Conservation (phyloP, 257 asterid genomes). For the Coffea eugenioides region DNA sequence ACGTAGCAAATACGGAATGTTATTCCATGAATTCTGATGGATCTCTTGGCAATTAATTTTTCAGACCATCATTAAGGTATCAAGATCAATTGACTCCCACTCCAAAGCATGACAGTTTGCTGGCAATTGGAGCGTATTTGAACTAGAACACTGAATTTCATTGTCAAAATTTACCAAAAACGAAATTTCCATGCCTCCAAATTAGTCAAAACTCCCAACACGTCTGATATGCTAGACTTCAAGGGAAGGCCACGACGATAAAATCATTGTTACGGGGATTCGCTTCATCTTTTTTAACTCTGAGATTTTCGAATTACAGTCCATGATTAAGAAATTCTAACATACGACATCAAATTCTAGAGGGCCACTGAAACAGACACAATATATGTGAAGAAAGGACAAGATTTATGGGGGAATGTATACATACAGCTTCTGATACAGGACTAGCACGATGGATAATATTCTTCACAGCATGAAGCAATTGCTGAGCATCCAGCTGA, state of each 20-base stretch:
- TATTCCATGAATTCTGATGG: not conserved
- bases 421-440: conserved; percentile 27
- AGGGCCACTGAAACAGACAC: not conserved
- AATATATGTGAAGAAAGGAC: not conserved
- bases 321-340: not conserved
- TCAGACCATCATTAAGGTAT: not conserved
- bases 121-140: not conserved
- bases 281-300: not conserved
- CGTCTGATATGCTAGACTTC: not conserved
- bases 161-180: not conserved
- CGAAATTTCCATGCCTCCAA: not conserved
- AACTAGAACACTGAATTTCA: not conserved
- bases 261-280: not conserved
- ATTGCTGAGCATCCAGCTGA: conserved; percentile 39
- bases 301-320: not conserved
- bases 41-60: too few relatives aligned
- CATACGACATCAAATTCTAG: not conserved
- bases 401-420: conserved; percentile 3
- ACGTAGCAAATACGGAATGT: not conserved
- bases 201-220: not conserved
- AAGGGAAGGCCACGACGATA: conserved; percentile 2
- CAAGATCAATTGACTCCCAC: not conserved
- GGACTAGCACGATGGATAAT: conserved; percentile 33
- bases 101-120: not conserved
- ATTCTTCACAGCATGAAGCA: conserved; percentile 45